Conservation (phyloP, 495 filamentous ascomycete genomes). For the Friedmanniomyces endolithicus region DNA sequence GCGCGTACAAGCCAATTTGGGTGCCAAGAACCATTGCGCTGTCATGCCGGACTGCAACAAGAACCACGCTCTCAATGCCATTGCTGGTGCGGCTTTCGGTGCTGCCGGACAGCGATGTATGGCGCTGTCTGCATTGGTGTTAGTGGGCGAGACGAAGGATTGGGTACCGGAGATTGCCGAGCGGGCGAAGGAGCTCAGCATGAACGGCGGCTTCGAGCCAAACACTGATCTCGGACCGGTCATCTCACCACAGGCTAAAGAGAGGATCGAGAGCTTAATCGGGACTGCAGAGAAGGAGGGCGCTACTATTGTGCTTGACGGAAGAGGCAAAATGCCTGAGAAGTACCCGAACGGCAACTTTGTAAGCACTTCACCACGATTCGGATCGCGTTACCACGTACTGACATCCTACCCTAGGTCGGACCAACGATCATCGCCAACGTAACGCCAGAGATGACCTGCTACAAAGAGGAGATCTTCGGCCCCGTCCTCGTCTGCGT, state of each 20-base stretch:
- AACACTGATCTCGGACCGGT: constrained; percentile 94
- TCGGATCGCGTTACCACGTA: not conserved
- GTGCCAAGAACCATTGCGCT: constrained; percentile 96
- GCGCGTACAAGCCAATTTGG: constrained; percentile 93
- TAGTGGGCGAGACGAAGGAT: constrained; percentile 85
- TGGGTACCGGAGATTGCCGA: constrained; percentile 90
- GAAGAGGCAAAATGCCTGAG: constrained; percentile 69
- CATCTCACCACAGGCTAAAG: constrained; percentile 83
- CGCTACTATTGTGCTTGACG: constrained; percentile 88
- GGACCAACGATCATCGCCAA: constrained; percentile 90
- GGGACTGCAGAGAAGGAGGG: constrained; percentile 83
- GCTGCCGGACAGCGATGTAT: constrained; percentile 97
- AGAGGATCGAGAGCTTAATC: constrained; percentile 81
- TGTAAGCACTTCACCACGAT: constrained; percentile 34
- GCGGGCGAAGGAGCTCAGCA: constrained; percentile 74
- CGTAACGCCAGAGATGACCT: constrained; percentile 82
- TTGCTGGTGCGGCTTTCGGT: constrained; percentile 89
- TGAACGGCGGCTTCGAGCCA: constrained; percentile 90
- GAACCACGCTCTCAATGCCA: constrained; percentile 90
- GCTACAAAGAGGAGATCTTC: constrained; percentile 96
- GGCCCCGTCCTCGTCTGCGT: constrained; percentile 85
- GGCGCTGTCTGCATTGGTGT: constrained; percentile 86
- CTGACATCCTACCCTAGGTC: constrained; percentile 34
- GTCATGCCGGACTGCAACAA: constrained; percentile 95
- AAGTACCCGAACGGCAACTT: constrained; percentile 98